Base-by-base conservation (phyloP, 2,329 filamentous ascomycete genomes). In the Aspergillus pseudoglaucus region DNA sequence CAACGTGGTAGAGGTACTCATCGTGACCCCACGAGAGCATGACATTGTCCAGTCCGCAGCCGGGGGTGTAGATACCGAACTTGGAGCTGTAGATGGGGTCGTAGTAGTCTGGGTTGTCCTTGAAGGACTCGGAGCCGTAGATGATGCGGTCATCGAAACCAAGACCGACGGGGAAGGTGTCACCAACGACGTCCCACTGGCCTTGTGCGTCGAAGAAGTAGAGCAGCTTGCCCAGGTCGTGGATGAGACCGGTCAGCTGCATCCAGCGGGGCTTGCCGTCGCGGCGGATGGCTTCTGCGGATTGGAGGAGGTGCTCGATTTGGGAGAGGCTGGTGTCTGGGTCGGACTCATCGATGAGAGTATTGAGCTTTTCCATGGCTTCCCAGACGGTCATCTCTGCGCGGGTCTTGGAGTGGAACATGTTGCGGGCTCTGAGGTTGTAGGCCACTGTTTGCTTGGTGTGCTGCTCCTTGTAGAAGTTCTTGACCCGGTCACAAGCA, bases 291-390 rank as follows among this genome's bases (percentile, higher is more conserved):
- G 89, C 90, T 71, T 95, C 90, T 46, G 90, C 90, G 15, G 86
- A 84, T 68, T 95, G 90, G 14, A 95, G 80, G 25, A 95, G 78
- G 69, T 95, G 90, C 71, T 94, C 86, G 64, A 95, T 94, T 74
- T 95, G 90, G 23, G 83, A 85, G 53, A 95, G 83, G 42, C 81
- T 82, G 41, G 90, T 95, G 72, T 95, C 89, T 1, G 90, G 90
- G 73, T 95, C 90, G 17, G 85, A 90, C 70, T 94, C 87, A 71
- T 95, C 90, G 67, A 95, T 87, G 45, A 95, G 79, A 0, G 86
- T 89, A 78, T 95, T 88, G 62, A 95, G 84, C 71, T 89, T 90
- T 79, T 94, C 88, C 72, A 95, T 93, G 17, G 90, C 90, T 67
- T 94, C 77, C 90, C 89, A 95, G 66, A 95, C 78, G 53, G 84